Evolutionary conservation across 2,329 filamentous ascomycete species (phyloP).

Genomic region (Fonsecaea multimorphosa): DNA sequence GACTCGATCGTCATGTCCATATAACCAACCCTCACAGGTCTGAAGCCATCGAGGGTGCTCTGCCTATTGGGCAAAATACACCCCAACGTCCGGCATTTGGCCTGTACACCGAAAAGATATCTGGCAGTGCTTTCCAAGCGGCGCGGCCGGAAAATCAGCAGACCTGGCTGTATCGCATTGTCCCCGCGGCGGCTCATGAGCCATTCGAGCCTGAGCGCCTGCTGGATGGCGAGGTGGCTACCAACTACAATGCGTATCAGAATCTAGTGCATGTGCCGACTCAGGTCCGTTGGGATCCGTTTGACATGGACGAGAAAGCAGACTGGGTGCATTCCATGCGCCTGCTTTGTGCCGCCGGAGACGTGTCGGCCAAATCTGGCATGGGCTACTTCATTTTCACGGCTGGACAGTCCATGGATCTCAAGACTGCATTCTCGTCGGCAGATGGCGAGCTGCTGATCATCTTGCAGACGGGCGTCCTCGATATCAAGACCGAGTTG

Average conservation of each 20-base stretch:
- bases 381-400: slow-evolving; percentile 81
- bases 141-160: slow-evolving; percentile 72
- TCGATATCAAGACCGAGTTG: slow-evolving; percentile 67
- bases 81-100: slow-evolving; percentile 79
- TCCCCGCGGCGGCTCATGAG: slow-evolving; percentile 66
- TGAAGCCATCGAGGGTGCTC: slow-evolving; percentile 76
- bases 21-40: slow-evolving; percentile 58
- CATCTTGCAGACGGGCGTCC: slow-evolving; percentile 72
- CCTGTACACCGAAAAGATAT: slow-evolving; percentile 80
- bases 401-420: slow-evolving; percentile 76
- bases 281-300: slow-evolving; percentile 79
- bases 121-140: slow-evolving; percentile 73
- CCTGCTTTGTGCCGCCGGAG: slow-evolving; percentile 77
- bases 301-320: slow-evolving; percentile 70
- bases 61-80: slow-evolving; percentile 77
- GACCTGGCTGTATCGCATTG: slow-evolving; percentile 73
- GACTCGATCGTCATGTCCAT: too few relatives aligned
- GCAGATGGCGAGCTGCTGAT: slow-evolving; percentile 80
- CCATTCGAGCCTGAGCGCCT: slow-evolving; percentile 53
- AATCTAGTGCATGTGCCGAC: slow-evolving; percentile 65
- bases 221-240: slow-evolving; percentile 47
- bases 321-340: slow-evolving; percentile 73
- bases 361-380: slow-evolving; percentile 77
- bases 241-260: slow-evolving; percentile 1
- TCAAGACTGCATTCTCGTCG: slow-evolving; percentile 77